A percentile compares a stretch with the other conserved stretches of the same genome.
Evolutionary conservation across 176 grass and related monocot species (phyloP).

Genomic region (Puya raimondii): DNA sequence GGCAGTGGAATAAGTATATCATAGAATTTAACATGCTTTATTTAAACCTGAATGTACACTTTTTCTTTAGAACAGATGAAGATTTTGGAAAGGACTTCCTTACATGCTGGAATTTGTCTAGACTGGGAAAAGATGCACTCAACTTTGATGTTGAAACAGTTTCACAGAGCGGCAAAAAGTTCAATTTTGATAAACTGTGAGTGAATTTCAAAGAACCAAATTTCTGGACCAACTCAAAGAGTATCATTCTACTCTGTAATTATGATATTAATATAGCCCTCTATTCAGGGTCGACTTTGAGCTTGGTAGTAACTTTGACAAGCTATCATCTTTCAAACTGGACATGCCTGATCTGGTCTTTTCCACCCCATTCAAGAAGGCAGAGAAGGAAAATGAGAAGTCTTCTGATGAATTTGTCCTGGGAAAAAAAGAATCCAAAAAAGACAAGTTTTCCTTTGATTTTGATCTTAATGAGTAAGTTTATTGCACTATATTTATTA

Average conservation of each 20-base stretch:
- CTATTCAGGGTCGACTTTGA: constrained; percentile 80
- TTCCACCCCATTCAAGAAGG: constrained; percentile 71
- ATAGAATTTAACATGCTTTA: background rate
- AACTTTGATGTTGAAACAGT: constrained; percentile 63
- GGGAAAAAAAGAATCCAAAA: constrained; percentile 51
- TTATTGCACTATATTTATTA: constrained; percentile 4
- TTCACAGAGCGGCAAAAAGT: constrained; percentile 54
- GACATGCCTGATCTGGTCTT: constrained; percentile 84
- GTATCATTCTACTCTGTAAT: background rate
- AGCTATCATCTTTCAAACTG: constrained; percentile 74
- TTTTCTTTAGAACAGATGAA: constrained; percentile 43
- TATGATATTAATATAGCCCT: background rate
- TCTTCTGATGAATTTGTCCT: constrained; percentile 29
- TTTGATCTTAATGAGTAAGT: constrained; percentile 96
- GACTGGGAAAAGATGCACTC: constrained; percentile 45
- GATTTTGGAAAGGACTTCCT: constrained; percentile 91
- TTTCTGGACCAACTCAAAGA: background rate
- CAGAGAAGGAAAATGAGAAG: constrained; percentile 32
- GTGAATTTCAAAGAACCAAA: constrained; percentile 15
- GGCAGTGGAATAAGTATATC: background rate
- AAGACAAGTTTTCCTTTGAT: constrained; percentile 69
- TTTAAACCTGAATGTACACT: constrained; percentile 1
- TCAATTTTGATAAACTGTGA: constrained; percentile 85
- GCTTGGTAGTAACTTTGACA: constrained; percentile 79
- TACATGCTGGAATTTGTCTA: constrained; percentile 62